These are phyloP conservation scores for Venturia oleaginea DNA, from an alignment of 2,329 filamentous ascomycete species.

Conservation along the genomic window DNA sequence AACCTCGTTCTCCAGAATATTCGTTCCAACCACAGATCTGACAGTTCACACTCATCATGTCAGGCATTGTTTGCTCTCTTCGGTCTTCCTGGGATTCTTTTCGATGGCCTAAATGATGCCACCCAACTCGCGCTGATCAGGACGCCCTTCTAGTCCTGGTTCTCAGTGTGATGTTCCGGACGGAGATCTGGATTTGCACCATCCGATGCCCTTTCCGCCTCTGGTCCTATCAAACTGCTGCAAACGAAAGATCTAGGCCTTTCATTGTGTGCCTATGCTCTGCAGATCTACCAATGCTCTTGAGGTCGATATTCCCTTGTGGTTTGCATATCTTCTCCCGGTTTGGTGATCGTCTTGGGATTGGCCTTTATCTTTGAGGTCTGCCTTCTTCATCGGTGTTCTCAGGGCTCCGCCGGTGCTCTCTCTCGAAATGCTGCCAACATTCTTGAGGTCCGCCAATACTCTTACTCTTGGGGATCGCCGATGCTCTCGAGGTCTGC, in stretches of 20 bases:
- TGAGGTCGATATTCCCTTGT: background rate
- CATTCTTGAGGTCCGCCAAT: background rate
- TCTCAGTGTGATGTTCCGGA: background rate
- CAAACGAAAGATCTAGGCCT: background rate
- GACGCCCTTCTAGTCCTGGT: background rate
- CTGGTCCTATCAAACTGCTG: background rate
- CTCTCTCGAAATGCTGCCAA: no score
- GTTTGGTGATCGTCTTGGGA: background rate
- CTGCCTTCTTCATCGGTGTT: background rate
- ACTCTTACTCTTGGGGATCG: background rate
- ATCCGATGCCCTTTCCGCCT: background rate
- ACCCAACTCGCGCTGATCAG: background rate
- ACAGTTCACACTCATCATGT: background rate
- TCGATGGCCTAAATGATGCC: background rate
- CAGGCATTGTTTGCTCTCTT: background rate
- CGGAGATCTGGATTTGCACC: background rate
- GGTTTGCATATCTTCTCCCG: background rate
- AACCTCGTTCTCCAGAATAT: background rate
- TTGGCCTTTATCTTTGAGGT: background rate
- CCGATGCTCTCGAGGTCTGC: background rate
- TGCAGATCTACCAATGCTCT: background rate
- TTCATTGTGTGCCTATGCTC: background rate
- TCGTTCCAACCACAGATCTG: background rate
- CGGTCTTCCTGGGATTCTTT: background rate
- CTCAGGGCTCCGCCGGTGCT: no score